Base-by-base conservation (phyloP, 2,329 filamentous ascomycete genomes). In the Xylariaceae sp. region DNA sequence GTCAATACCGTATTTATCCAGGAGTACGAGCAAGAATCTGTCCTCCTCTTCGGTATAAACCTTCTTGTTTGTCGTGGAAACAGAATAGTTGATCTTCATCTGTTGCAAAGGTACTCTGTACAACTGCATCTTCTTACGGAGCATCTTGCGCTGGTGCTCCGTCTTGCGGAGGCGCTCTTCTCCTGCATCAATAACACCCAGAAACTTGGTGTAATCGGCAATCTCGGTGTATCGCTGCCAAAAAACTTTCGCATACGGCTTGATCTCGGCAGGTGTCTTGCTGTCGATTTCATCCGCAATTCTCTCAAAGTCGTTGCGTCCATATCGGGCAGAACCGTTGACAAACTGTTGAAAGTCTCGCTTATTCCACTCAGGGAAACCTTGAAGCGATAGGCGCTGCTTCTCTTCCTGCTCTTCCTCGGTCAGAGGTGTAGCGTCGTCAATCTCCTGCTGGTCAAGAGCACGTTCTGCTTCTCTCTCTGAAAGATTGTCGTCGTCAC, bases 51-150 rank as follows among this genome's bases (percentile, higher is more conserved):
- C 95, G 0, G 92, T 97, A 69, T 99, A 99, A 1, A 99, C 92
- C 76, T 99, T 99, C 77, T 99, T 99, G 82, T 99, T 99, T 10
- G 95, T 99, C 2, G 94, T 99, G 6, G 91, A 96, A 28, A 99
- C 94, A 0, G 92, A 96, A 73, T 99, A 99, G 74, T 96, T 97
- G 76, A 99, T 91, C 78, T 96, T 96, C 65, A 99, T 84, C 72
- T 99, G 94, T 71, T 99, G 94, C 14, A 99, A 80, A 19, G 94
- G 95, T 45, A 97, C 93, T n/a, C 94, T 88, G 69, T 96, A 97
- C 77, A 94, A 90, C 63, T 87, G 82, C 81, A 99, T 89, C 82
- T 99, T 99, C 81, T 92, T 95, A 58, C 87, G 85, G 50, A 99
- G 81, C 76, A 97, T 87, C 72, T 95, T 93, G 57, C 90, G 88